A percentile compares a stretch with the other conserved stretches of the same genome.
phyloP scores from a whole-genome alignment of 331 rosid species.

The Quercus lobata region DNA sequence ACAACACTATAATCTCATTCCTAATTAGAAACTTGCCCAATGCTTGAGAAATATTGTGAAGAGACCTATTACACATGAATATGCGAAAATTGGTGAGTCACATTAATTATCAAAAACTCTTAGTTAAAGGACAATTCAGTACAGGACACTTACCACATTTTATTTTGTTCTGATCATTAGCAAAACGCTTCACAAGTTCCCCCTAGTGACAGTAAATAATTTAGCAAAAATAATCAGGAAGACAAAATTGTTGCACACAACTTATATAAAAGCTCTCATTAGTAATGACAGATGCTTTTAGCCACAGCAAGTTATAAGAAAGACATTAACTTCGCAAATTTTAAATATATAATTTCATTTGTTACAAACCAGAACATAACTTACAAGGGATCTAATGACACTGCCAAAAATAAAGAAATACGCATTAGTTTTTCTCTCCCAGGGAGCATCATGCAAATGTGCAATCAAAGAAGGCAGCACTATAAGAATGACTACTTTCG shows the following conservation, averaged over 20 bases:
- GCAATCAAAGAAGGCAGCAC: background rate
- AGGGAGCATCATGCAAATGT: background rate
- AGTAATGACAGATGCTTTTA: background rate
- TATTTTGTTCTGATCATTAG: slow-evolving; percentile 92
- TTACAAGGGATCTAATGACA: background rate
- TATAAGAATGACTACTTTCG: background rate
- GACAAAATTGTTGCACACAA: background rate
- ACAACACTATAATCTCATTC: background rate
- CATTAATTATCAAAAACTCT: background rate
- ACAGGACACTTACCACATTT: slow-evolving; percentile 67
- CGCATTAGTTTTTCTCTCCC: background rate
- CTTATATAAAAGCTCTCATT: background rate
- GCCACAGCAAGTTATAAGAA: background rate
- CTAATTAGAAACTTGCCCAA: background rate
- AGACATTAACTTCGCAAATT: too few species aligned
- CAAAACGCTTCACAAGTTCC: slow-evolving; percentile 85
- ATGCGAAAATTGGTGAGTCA: background rate
- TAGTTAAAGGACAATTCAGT: background rate
- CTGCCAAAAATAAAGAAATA: background rate
- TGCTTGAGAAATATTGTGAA: background rate
- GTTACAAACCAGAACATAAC: background rate
- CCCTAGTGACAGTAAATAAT: slow-evolving; percentile 59
- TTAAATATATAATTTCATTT: background rate
- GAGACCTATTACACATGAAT: background rate
- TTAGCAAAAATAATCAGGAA: background rate